Conservation (phyloP, 2,329 filamentous ascomycete genomes). For the Fusarium illudens region DNA sequence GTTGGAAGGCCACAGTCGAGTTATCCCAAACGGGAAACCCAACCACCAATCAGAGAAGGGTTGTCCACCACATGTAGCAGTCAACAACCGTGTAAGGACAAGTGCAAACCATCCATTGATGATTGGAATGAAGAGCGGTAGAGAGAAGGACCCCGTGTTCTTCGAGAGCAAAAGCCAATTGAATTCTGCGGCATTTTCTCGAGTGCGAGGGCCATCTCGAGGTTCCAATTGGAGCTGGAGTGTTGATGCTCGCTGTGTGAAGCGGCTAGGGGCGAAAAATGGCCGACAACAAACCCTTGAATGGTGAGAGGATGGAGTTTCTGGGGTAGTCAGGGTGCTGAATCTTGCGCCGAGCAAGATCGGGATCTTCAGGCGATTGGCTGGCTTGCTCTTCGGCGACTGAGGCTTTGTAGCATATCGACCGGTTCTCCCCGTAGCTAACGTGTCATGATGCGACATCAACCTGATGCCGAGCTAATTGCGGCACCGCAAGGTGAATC, state of each 20-base stretch:
- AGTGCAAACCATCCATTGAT: not conserved
- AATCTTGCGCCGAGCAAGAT: not conserved
- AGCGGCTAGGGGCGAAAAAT: not conserved
- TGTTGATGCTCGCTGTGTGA: not conserved
- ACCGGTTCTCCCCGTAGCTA: not conserved
- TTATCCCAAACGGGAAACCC: constrained; percentile 11
- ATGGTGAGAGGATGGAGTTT: not conserved
- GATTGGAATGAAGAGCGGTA: constrained; percentile 6
- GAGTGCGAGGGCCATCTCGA: not conserved
- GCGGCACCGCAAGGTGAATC: not conserved
- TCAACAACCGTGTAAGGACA: constrained; percentile 30
- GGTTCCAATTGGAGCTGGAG: constrained; percentile 1
- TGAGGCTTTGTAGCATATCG: not conserved
- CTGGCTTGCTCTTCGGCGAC: not conserved
- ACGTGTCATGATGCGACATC: not conserved
- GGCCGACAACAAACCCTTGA: not conserved
- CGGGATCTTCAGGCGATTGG: not conserved
- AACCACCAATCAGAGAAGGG: constrained; percentile 33
- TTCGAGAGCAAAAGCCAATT: not conserved
- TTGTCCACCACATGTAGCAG: constrained; percentile 39
- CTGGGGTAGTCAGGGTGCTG: not conserved
- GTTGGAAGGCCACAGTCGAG: constrained; percentile 5
- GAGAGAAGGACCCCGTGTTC: not conserved
- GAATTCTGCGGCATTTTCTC: constrained; percentile 22
- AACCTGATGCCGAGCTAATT: not conserved